phyloP scores from a whole-genome alignment of 176 grass and related monocot species.

The Areca catechu region DNA sequence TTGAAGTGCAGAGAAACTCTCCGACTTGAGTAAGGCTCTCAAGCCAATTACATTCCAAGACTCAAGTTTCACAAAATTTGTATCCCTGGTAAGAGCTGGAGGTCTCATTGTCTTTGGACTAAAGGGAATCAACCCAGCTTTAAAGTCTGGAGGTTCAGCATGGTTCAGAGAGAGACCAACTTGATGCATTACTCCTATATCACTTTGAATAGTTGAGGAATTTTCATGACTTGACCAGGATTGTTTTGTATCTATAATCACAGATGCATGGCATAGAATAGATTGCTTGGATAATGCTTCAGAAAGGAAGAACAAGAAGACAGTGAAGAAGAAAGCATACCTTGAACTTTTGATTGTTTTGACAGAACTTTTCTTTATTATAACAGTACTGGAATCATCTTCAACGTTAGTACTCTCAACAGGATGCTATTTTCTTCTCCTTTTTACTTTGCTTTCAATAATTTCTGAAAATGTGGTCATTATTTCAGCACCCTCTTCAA shows the following conservation, averaged over 20 bases:
- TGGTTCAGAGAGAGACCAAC: slow-evolving; percentile 21
- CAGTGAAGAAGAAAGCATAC: slow-evolving; percentile 22
- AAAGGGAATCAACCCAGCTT: slow-evolving; percentile 68
- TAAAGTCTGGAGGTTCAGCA: slow-evolving; percentile 71
- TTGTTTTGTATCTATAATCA: no score
- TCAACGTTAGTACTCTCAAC: slow-evolving; percentile 23
- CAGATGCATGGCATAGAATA: no score
- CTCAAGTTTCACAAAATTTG: slow-evolving; percentile 51
- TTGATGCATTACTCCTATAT: slow-evolving; percentile 11
- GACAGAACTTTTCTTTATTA: slow-evolving; percentile 36
- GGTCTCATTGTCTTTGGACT: slow-evolving; percentile 78
- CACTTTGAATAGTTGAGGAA: slow-evolving; percentile 15
- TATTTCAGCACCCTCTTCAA: slow-evolving; percentile 45
- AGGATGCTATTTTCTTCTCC: slow-evolving; percentile 45
- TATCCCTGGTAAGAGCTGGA: slow-evolving; percentile 54
- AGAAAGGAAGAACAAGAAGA: not conserved
- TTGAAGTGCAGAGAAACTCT: slow-evolving; percentile 57
- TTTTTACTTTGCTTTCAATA: slow-evolving; percentile 42
- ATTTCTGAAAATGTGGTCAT: slow-evolving; percentile 32
- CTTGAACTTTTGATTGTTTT: slow-evolving; percentile 30
- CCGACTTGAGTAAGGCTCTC: slow-evolving; percentile 68
- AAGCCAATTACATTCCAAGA: slow-evolving; percentile 98
- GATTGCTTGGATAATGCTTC: no score
- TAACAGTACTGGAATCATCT: slow-evolving; percentile 23
- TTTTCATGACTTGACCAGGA: not conserved